phyloP scores from a whole-genome alignment of 345 rosid genomes.

The Limnanthes douglasii region DNA sequence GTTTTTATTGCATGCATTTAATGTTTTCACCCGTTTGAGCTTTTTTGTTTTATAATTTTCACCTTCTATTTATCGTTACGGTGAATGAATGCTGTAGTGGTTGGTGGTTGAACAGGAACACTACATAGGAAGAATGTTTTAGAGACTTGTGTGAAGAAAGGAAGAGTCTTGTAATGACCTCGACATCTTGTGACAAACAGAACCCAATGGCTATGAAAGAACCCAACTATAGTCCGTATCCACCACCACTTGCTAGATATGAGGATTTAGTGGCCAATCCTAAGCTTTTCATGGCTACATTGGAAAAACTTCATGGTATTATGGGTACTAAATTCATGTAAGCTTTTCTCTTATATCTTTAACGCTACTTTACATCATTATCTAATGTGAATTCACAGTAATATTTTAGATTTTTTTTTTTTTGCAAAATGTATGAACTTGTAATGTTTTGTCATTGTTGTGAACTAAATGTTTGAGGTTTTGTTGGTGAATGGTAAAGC shows the following conservation, averaged over 20 bases:
- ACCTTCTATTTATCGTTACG: too few species aligned
- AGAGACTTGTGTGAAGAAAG: too few species aligned
- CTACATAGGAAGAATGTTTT: too few species aligned
- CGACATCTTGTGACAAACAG: conserved; percentile 66
- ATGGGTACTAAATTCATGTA: conserved; percentile 94
- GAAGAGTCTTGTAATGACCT: conserved; percentile 47
- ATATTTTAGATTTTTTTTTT: neutral
- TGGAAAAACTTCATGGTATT: conserved; percentile 64
- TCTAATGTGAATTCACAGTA: conserved; percentile 3
- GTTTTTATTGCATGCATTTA: too few species aligned
- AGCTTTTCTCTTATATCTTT: conserved; percentile 8
- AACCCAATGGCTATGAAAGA: conserved; percentile 28
- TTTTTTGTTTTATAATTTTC: too few species aligned
- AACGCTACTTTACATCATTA: conserved; percentile 1
- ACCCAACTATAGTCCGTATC: conserved; percentile 32
- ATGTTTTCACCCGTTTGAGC: too few species aligned
- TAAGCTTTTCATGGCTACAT: conserved; percentile 48
- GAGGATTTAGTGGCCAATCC: conserved; percentile 46
- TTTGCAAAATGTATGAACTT: neutral
- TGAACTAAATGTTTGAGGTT: neutral
- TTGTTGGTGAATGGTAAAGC: neutral
- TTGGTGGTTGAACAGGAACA: too few species aligned
- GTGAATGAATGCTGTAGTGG: too few species aligned
- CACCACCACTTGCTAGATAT: conserved; percentile 53
- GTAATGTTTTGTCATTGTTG: neutral